phyloP scores from a whole-genome alignment of 139 green algal species.

The Chlamydomonas schloesseri region DNA sequence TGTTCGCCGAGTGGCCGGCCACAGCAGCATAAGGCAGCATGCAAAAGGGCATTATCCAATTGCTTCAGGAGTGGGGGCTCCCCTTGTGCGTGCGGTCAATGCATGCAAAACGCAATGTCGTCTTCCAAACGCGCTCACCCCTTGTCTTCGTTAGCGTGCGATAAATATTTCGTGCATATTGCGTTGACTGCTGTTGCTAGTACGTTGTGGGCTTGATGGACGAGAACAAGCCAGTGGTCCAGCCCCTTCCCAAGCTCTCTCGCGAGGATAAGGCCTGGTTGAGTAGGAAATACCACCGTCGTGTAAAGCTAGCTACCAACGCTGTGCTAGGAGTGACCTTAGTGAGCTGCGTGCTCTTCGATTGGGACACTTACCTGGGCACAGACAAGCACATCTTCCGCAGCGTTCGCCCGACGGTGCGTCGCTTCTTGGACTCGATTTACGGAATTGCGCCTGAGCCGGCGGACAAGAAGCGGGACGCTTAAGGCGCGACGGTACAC shows the following conservation, averaged over 20 bases:
- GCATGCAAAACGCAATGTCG: no score
- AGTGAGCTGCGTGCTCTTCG: conserved; percentile 55
- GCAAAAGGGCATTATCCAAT: no score
- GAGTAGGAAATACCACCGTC: conserved; percentile 45
- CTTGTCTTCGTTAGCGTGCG: no score
- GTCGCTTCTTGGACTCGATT: conserved; percentile 33
- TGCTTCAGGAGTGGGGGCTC: no score
- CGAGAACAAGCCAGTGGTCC: neutral
- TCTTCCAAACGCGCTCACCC: no score
- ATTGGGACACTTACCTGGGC: conserved; percentile 62
- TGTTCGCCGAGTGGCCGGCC: no score
- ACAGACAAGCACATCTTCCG: conserved; percentile 61
- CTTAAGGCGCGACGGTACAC: neutral
- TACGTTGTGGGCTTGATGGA: neutral
- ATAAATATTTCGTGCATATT: neutral
- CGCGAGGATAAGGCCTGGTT: conserved; percentile 35
- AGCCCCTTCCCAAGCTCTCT: neutral
- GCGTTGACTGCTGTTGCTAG: neutral
- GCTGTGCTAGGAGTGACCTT: conserved; percentile 5
- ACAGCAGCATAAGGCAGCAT: no score
- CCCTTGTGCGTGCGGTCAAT: no score
- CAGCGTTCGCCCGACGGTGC: conserved; percentile 40
- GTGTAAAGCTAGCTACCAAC: conserved; percentile 15
- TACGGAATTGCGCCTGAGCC: conserved; percentile 26
- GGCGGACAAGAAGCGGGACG: neutral